Conservation (phyloP, 352 stramenopile species). For the Phytophthora kernoviae region DNA sequence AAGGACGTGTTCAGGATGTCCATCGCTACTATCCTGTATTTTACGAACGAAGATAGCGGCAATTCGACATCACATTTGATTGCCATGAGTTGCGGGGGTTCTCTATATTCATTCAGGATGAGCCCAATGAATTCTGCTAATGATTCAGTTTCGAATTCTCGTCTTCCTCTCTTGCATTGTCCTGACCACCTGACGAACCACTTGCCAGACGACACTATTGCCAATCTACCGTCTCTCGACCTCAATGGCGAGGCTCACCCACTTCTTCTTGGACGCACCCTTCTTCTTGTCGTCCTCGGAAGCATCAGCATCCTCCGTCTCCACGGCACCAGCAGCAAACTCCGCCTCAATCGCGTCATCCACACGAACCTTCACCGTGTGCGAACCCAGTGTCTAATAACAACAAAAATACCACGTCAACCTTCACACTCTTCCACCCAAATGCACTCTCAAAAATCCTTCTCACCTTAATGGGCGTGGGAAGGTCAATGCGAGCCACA, state of each 20-base stretch:
- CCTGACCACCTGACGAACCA: constrained; percentile 9
- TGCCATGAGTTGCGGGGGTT: constrained; percentile 13
- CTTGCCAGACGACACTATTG: constrained; percentile 4
- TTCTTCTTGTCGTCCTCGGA: constrained; percentile 37
- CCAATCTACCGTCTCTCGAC: constrained; percentile 70
- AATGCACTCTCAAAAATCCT: background rate
- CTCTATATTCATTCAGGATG: constrained; percentile 21
- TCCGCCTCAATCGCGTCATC: constrained; percentile 80
- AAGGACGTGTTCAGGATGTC: too few relatives aligned
- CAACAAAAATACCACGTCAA: background rate
- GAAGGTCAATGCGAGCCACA: constrained; percentile 75
- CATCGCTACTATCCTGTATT: too few relatives aligned
- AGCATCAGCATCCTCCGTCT: constrained; percentile 19
- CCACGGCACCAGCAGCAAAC: constrained; percentile 45
- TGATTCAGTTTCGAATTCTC: too few relatives aligned
- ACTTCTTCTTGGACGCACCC: constrained; percentile 79
- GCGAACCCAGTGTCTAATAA: constrained; percentile 65
- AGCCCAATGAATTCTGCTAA: background rate
- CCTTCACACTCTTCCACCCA: background rate
- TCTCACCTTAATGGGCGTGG: constrained; percentile 72
- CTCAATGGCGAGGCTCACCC: constrained; percentile 65
- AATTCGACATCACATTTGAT: constrained; percentile 17
- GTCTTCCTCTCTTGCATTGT: constrained; percentile 7
- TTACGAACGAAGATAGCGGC: constrained; percentile 1
- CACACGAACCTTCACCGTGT: constrained; percentile 84